Evolutionary conservation across 1,139 yeast genomes (phyloP), one percentile per base, ranked within the genome.

Genomic region (Suhomyces coccinellae): DNA sequence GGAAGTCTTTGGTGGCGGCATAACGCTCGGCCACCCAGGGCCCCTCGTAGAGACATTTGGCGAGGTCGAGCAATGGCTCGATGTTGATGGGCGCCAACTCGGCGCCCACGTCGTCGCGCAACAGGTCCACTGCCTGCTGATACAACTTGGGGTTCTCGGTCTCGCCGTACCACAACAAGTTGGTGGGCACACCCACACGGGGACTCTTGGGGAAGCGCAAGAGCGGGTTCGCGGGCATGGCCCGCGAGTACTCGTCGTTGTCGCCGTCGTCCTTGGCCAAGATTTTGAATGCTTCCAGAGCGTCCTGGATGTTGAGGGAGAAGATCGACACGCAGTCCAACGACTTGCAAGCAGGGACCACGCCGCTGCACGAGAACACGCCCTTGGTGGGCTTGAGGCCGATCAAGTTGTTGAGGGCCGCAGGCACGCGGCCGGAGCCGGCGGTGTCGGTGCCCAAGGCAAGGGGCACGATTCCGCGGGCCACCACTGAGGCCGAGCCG

Each of bases 11-110:
- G 33, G 83, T 79, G 15, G 97, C 97, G 51, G 89, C 81, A 67
- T 83, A 90, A 55, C 99, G 80, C 70, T 93, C 99, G 24, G 95
- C 87, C 10, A 93, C 98, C 99, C 99, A 93, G n/a, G 98, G 88
- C 46, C 99, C 99, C 58, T 91, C 97, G 64, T 93, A 93, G 36
- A 93, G 77, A 60, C 93, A 85, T 54, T 80, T 80, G n/a, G 98
- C 99, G 50, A 93, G 75, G 38, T 85, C 87, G 51, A 87, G 71
- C 40, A 93, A 74, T 10, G 90, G 86, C 11, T 83, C 68, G 59
- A 91, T 89, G 65, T 88, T 90, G 15, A 49, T 35, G 10, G 83
- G 70, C 12, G 78, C 75, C 35, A 87, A 66, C 33, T 72, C 67
- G 43, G 77, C 79, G 32, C 85, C 87, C 33, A 87, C 83, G 14